Evolutionary conservation across 352 stramenopile species (phyloP), one percentile per base, ranked within the genome.

Genomic region (Phytophthora europaea): DNA sequence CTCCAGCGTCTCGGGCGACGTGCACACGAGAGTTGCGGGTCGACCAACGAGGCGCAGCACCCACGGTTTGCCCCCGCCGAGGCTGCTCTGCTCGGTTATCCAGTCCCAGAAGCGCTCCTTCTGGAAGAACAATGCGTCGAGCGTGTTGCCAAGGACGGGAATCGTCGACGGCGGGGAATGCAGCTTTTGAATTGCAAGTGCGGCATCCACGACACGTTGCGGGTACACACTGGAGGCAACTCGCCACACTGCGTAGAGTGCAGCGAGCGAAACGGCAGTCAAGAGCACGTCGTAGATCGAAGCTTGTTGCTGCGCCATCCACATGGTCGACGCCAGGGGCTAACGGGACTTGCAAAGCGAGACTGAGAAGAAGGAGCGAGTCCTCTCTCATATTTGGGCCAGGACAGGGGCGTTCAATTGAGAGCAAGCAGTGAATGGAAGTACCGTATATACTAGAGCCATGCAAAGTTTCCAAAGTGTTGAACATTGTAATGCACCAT

Each of bases 51-150:
- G 51, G 6, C 54, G 67, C 16, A 86, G 59, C 67, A 86, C 26
- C 61, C 61, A 66, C 12, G 75, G 79, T 31, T 51, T 65, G 1
- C 73, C 76, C 7, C 55, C 38, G 38, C 67, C 66, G 23, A 56
- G 38, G 31, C 67, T 40, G 48, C 73, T 76, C 61, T 85, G 73
- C 26, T 77, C 60, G 9, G 66, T 45, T 26, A 83, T 65, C 79
- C 79, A 85, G 63, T 85, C 79, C 58, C 80, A 75, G 16, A 84
- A 67, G 36, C 28, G 54, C 18, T 73, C 55, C 20, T 56, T 59
- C 28, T 74, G 54, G 28, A 61, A 55, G 31, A 40, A 20, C 62
- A 79, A 45, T 2, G 67, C 36, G 50, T 83, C 76, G 28, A 79
- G 23, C 45, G 70, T 80, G 55, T 81, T 83, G 45, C 69, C 76